Evolutionary conservation across 2,329 filamentous ascomycete genomes (phyloP).

Genomic region (Pestalotiopsis sp.): DNA sequence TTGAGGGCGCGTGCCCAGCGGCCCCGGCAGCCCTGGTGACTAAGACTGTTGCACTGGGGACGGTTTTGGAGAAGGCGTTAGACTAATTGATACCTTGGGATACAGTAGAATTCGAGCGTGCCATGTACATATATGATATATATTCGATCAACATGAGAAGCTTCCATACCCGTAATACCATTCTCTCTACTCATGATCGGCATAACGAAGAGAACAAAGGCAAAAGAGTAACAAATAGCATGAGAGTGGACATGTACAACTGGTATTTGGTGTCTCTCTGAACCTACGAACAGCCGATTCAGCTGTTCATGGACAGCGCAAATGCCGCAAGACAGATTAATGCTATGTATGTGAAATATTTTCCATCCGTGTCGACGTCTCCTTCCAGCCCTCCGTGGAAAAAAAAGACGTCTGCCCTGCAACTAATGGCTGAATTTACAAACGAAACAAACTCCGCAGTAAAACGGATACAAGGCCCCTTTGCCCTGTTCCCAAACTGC

Average conservation of each 20-base stretch:
- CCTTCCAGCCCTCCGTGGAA: background rate
- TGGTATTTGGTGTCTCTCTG: background rate
- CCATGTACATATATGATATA: no score
- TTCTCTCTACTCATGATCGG: background rate
- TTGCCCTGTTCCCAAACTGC: slow-evolving; percentile 2
- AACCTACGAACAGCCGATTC: background rate
- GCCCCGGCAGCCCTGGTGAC: no score
- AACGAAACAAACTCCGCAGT: slow-evolving; percentile 9
- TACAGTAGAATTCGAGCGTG: no score
- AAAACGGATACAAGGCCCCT: slow-evolving; percentile 8
- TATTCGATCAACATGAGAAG: no score
- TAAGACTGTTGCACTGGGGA: no score
- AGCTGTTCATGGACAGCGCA: background rate
- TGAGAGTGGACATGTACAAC: background rate
- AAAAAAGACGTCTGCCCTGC: background rate
- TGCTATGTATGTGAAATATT: background rate
- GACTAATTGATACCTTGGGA: no score
- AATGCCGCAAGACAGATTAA: background rate
- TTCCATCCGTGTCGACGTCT: background rate
- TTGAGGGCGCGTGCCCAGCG: no score
- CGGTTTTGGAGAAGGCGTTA: no score
- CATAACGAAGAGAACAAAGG: background rate
- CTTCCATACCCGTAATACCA: no score
- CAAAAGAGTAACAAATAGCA: background rate
- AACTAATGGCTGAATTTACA: background rate